Evolutionary conservation across 2,329 filamentous ascomycete species (phyloP), one percentile per base, ranked within the genome.

Genomic region (Capronia coronata): DNA sequence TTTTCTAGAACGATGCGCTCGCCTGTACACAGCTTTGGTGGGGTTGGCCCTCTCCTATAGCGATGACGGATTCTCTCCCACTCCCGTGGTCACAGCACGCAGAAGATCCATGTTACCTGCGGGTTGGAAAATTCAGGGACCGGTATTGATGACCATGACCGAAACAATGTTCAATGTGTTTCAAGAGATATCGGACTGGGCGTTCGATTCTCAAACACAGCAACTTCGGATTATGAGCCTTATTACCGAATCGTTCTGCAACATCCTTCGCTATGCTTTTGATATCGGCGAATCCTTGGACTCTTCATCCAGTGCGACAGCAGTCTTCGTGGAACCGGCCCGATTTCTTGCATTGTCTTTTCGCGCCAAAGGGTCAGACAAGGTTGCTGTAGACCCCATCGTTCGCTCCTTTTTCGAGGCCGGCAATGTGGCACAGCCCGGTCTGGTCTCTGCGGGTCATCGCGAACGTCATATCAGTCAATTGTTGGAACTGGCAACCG

Each of bases 171-270:
- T 94, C 19, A 89, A 94, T 62, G 79, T 94, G 5, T 84, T 94
- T 59, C 89, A 94, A 68, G 93, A 85, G 65, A 86, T 85, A 30
- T 79, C 82, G 23, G 88, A 83, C 3, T 98, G 91, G 93, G 84
- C 83, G 58, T 96, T 94, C 64, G 75, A 78, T 5, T 75, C 78
- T 1, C 75, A 80, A 9, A 72, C 82, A 21, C 83, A 90, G 57
- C 81, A 84, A 37, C 78, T 82, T 43, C 73, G 82, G 48, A 77
- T 96, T 42, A 79, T 87, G 51, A 75, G 76, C 14, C 75, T 76
- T 35, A 79, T 95, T 21, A 76, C 87, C 21, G 75, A 75, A 3
- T 77, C 84, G 11, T 83, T 96, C 62, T 77, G 84, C 56, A 82
- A 79, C 39, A 75, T 94, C 23, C 69, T 96, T 18, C 72, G 76